Percentiles rank a stretch among this genome's conserved stretches.
These are phyloP conservation scores for Deinandra increscens DNA, from an alignment of 129 eudicot species.

Conservation along the genomic window DNA sequence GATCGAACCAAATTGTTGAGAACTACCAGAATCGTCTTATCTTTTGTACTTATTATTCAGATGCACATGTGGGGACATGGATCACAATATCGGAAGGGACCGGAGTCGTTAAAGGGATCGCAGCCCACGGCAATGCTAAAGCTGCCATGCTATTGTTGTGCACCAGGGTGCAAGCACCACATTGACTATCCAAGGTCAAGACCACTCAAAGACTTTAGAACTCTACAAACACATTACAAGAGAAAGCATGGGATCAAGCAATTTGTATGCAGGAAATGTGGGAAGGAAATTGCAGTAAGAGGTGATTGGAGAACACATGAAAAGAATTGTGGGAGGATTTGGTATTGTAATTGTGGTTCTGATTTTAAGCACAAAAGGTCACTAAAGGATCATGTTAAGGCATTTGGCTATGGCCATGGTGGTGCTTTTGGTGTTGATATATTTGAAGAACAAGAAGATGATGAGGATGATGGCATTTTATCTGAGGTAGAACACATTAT, in stretches of 20 bases:
- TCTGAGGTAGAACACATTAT: slow-evolving; percentile 28
- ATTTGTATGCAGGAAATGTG: slow-evolving; percentile 62
- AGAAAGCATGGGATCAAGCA: slow-evolving; percentile 68
- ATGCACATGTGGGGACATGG: slow-evolving; percentile 99
- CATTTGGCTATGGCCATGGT: slow-evolving; percentile 69
- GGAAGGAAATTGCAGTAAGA: slow-evolving; percentile 60
- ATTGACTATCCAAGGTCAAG: slow-evolving; percentile 61
- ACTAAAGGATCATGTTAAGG: slow-evolving; percentile 66
- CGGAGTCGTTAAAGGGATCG: slow-evolving; percentile 62
- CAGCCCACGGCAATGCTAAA: slow-evolving; percentile 67
- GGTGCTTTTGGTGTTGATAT: slow-evolving; percentile 4
- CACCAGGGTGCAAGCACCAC: slow-evolving; percentile 61
- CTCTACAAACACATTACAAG: slow-evolving; percentile 82
- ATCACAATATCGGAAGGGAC: slow-evolving; percentile 69
- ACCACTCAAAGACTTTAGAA: slow-evolving; percentile 75
- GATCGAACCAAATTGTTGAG: too few species aligned
- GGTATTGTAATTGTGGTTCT: slow-evolving; percentile 79
- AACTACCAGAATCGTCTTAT: too few species aligned
- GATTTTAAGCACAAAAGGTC: slow-evolving; percentile 86
- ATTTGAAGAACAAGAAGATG: slow-evolving; percentile 30
- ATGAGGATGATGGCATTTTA: slow-evolving; percentile 25
- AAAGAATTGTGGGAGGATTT: slow-evolving; percentile 72
- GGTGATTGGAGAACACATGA: slow-evolving; percentile 91
- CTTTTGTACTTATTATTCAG: slow-evolving; percentile 23
- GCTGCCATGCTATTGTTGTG: slow-evolving; percentile 76